A percentile compares a stretch with the other conserved stretches of the same genome.
phyloP scores from a whole-genome alignment of 2,329 filamentous ascomycete genomes.

The Penicillium hesseltinei region DNA sequence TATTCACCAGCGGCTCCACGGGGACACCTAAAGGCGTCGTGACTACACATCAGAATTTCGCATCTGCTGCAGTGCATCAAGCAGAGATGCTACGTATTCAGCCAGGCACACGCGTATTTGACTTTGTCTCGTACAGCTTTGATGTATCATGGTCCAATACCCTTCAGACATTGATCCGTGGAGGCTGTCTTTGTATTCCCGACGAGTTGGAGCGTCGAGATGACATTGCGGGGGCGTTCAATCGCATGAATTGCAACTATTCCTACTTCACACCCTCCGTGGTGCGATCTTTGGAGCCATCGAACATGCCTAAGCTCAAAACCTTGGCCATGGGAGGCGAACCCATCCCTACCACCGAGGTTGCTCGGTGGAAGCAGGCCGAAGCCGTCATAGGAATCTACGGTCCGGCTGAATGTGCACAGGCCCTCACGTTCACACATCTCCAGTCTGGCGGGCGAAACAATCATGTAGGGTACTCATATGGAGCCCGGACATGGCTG shows the following conservation, averaged over 20 bases:
- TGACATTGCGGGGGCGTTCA: background rate
- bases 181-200: slow-evolving; percentile 3
- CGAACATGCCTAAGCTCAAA: background rate
- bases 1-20: background rate
- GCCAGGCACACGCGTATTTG: background rate
- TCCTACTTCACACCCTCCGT: background rate
- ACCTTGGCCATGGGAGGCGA: background rate
- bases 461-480: background rate
- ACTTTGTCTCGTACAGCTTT: slow-evolving; percentile 3
- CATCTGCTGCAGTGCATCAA: background rate
- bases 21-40: background rate
- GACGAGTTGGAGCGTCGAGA: background rate
- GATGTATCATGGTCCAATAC: slow-evolving; percentile 1
- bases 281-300: background rate
- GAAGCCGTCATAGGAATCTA: background rate
- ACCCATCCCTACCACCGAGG: background rate
- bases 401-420: slow-evolving; percentile 2
- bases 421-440: background rate
- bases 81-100: background rate
- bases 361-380: background rate
- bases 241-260: background rate
- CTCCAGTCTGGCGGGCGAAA: background rate
- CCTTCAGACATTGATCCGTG: background rate
- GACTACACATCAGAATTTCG: background rate
- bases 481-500: background rate